Evolutionary conservation across 2,329 filamentous ascomycete species (phyloP), one percentile per base, ranked within the genome.

Genomic region (Metarhizium album): DNA sequence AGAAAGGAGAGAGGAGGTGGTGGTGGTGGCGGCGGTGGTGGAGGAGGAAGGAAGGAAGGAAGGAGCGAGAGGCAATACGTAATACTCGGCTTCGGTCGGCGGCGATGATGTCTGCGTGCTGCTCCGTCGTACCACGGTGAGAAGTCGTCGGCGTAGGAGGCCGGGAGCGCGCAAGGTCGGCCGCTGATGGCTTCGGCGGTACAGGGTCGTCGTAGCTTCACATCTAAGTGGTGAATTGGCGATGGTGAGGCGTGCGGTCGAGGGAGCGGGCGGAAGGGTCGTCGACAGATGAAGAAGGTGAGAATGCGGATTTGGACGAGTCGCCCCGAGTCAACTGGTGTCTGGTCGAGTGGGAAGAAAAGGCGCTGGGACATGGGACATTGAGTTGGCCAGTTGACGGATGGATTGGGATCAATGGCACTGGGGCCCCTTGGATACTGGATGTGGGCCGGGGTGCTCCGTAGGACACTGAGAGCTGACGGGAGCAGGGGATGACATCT

Each of bases 201-300:
- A 29, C 20, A 23, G 24, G 37, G 27, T 33, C 45, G 27, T 33
- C 45, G 23, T 33, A 16, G 24, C 31, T 18, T 38, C 22, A 33
- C 42, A 24, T 16, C 14, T n/a, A 18, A 29, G 14, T 22, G 42
- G 37, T 43, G 42, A 45, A 35, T 35, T 47, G 43, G 42, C 37
- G 40, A 51, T 43, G 45, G 37, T 45, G 20, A 46, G n/a, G 43
- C n/a, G n/a, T 42, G 6, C 8, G 29, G 38, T 31, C 27, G 27
- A 45, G n/a, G 33, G 49, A 35, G 37, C 45, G 24, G 42, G 37
- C 31, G 42, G 20, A 8, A 20, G 50, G 50, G 46, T 49, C 40
- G 33, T 18, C 27, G 27, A 43, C 20, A 31, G 6, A 33, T 18
- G 45, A 45, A 20, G 24, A 48, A 43, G 40, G 31, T 45, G 33